These are phyloP conservation scores for Zygoascus ofunaensis DNA, from an alignment of 805 yeast species.

Conservation along the genomic window DNA sequence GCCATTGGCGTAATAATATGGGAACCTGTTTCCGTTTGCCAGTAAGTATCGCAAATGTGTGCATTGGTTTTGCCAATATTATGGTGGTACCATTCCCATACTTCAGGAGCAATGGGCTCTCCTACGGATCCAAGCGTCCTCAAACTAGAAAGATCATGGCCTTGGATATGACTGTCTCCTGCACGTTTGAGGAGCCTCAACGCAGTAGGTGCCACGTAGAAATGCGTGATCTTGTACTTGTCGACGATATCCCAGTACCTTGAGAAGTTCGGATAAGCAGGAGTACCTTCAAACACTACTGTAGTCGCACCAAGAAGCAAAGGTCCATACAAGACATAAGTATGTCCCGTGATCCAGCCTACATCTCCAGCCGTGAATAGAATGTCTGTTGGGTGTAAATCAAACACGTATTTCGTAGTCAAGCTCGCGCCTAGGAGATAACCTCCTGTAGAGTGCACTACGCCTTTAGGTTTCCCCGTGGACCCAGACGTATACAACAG, in stretches of 20 bases:
- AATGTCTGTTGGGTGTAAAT: constrained; percentile 77
- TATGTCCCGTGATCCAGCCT: constrained; percentile 99
- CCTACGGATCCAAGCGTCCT: constrained; percentile 92
- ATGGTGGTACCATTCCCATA: constrained; percentile 94
- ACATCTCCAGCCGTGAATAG: constrained; percentile 96
- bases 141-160: constrained; percentile 61
- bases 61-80: constrained; percentile 77
- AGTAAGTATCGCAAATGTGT: constrained; percentile 90
- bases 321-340: constrained; percentile 92
- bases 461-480: constrained; percentile 97
- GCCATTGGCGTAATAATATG: constrained; percentile 91
- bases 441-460: constrained; percentile 91
- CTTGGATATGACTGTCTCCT: constrained; percentile 66
- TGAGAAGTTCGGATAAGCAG: constrained; percentile 91
- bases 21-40: constrained; percentile 98
- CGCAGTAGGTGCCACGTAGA: constrained; percentile 95
- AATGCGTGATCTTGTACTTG: constrained; percentile 76
- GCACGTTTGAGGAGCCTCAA: constrained; percentile 76
- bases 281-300: constrained; percentile 93
- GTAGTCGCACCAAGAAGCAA: constrained; percentile 79
- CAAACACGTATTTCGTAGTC: constrained; percentile 88
- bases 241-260: constrained; percentile 94
- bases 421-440: constrained; percentile 85
- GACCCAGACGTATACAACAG: constrained; percentile 94
- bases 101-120: constrained; percentile 91